Percentiles rank a stretch among this genome's conserved stretches.
phyloP scores from a whole-genome alignment of 148 eudicot species.

The Nepenthes mirabilis region DNA sequence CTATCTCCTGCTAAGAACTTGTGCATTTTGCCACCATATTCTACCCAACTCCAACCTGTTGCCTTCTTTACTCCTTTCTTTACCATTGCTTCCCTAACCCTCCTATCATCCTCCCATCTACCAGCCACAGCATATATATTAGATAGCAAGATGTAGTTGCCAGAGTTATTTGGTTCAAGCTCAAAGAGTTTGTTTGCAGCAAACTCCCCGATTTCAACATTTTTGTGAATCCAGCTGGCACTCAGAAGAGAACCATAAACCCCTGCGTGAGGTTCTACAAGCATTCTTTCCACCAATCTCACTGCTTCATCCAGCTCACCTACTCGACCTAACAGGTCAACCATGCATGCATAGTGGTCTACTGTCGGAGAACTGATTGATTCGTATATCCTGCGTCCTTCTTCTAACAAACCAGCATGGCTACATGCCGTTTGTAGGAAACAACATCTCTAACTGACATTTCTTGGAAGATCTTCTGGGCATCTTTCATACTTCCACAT shows the following conservation, averaged over 20 bases:
- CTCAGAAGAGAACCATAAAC: constrained; percentile 59
- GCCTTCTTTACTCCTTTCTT: constrained; percentile 35
- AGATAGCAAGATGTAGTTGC: constrained; percentile 48
- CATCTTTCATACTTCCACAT: constrained; percentile 55
- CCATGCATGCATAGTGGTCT: constrained; percentile 64
- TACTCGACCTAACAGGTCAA: constrained; percentile 54
- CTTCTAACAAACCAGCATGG: constrained; percentile 43
- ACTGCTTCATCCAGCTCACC: constrained; percentile 57
- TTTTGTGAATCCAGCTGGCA: constrained; percentile 48
- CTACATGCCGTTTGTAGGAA: constrained; percentile 65
- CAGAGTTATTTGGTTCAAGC: constrained; percentile 57
- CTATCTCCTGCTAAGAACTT: constrained; percentile 47
- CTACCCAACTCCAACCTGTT: constrained; percentile 60
- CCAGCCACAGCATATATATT: constrained; percentile 44
- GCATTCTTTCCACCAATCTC: constrained; percentile 35
- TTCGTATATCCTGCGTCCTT: constrained; percentile 35
- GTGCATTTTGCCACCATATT: constrained; percentile 41
- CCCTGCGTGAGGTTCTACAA: constrained; percentile 48
- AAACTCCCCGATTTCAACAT: constrained; percentile 46
- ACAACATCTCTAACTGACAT: constrained; percentile 44
- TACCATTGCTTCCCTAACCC: constrained; percentile 32
- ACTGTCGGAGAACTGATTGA: constrained; percentile 35
- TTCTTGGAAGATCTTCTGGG: constrained; percentile 26
- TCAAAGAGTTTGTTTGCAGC: constrained; percentile 54
- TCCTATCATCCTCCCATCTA: constrained; percentile 53